Conservation (phyloP, 331 rosid genomes). For the Acacia concinna region DNA sequence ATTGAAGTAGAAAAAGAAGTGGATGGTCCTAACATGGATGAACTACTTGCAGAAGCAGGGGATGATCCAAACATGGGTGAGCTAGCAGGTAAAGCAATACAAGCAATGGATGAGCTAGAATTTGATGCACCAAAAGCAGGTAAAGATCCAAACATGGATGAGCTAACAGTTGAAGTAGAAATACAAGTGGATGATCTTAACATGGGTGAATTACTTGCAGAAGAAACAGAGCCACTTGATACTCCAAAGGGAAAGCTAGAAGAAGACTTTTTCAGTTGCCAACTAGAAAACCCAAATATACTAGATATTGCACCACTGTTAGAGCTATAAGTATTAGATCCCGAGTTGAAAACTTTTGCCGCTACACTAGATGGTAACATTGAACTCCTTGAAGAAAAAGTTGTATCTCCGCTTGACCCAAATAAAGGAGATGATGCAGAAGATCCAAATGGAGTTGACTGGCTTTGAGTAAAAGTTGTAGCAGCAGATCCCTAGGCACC, state of each 20-base stretch:
- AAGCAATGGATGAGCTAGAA: not conserved
- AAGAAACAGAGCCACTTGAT: constrained; percentile 35
- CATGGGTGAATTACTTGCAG: constrained; percentile 33
- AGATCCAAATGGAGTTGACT: constrained; percentile 49
- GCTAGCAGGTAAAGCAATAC: constrained; percentile 32
- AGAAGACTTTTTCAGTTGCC: constrained; percentile 52
- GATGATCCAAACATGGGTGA: constrained; percentile 47
- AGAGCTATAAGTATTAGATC: constrained; percentile 49
- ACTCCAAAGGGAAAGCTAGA: constrained; percentile 40
- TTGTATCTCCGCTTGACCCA: constrained; percentile 44
- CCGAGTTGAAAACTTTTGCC: constrained; percentile 38
- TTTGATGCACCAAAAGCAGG: too few relatives aligned
- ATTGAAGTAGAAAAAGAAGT: too few relatives aligned
- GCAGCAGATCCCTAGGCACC: constrained; percentile 36
- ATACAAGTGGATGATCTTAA: constrained; percentile 45
- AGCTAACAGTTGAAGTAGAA: constrained; percentile 20
- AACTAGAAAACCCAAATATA: constrained; percentile 41
- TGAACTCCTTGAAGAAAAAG: constrained; percentile 61
- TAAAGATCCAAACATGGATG: too few relatives aligned
- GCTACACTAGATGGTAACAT: constrained; percentile 49
- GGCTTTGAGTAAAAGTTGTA: constrained; percentile 47
- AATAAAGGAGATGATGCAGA: constrained; percentile 49
- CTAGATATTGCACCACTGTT: constrained; percentile 42
- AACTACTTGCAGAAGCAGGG: not conserved
- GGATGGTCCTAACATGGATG: too few relatives aligned